A percentile compares a stretch with the other conserved stretches of the same genome.
phyloP scores from a whole-genome alignment of 208 protist genomes.

The Trypanosoma brucei region DNA sequence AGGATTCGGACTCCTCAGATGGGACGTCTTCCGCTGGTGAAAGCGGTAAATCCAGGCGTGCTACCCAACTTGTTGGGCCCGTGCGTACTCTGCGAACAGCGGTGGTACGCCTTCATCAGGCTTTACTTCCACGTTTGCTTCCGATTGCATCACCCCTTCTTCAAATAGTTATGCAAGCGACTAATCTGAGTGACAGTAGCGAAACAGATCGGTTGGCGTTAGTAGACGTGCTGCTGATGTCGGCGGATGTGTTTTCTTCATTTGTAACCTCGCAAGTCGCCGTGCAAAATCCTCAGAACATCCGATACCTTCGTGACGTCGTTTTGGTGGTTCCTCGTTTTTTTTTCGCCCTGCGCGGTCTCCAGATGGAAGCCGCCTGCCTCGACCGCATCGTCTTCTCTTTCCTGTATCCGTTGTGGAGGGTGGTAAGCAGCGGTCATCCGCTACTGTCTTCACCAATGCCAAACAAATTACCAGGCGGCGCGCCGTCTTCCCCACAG shows the following conservation, averaged over 20 bases:
- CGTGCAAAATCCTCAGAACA: background rate
- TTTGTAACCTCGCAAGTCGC: slow-evolving; percentile 8
- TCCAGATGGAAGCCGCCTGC: slow-evolving; percentile 24
- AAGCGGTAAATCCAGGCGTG: background rate
- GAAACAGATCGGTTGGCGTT: slow-evolving; percentile 1
- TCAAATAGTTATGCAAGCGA: slow-evolving; percentile 18
- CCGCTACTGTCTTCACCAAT: slow-evolving; percentile 3
- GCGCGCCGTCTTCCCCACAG: background rate
- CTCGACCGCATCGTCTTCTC: slow-evolving; percentile 37
- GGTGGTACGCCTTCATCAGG: slow-evolving; percentile 6
- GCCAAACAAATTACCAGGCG: too few species aligned
- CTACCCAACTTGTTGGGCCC: slow-evolving; percentile 9
- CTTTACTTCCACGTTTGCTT: slow-evolving; percentile 19
- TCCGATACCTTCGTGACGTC: background rate
- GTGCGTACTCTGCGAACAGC: slow-evolving; percentile 14
- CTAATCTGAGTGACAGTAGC: slow-evolving; percentile 1
- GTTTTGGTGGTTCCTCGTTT: slow-evolving; percentile 17
- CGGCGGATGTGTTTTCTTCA: slow-evolving; percentile 13
- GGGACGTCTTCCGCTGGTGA: background rate
- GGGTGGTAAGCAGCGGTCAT: slow-evolving; percentile 38
- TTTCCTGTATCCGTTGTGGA: slow-evolving; percentile 51
- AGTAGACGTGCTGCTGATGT: background rate
- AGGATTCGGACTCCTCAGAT: background rate
- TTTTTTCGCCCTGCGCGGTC: slow-evolving; percentile 25
- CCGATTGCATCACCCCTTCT: slow-evolving; percentile 20